Conservation (phyloP, 345 rosid species). For the Orychophragmus violaceus region DNA sequence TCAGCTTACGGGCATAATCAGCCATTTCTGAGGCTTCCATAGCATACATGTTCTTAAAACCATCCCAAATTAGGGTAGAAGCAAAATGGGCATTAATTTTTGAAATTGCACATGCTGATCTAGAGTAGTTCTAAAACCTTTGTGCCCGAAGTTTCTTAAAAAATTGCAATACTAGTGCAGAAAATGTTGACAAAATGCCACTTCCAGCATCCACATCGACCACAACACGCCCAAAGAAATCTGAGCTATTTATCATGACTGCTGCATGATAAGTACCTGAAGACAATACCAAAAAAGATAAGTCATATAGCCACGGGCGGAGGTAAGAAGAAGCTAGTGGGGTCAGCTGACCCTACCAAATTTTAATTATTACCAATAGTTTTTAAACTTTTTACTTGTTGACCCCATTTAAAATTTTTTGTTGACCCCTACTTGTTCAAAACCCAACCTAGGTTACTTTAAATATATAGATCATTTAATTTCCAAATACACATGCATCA, state of each 20-base stretch:
- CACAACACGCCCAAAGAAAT: conserved; percentile 75
- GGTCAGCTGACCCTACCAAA: too few species aligned
- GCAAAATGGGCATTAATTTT: neutral
- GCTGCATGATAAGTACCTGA: conserved; percentile 95
- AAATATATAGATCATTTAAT: too few species aligned
- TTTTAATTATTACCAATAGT: too few species aligned
- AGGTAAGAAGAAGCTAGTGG: too few species aligned
- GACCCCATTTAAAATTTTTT: too few species aligned
- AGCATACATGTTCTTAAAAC: conserved; percentile 95
- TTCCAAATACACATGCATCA: too few species aligned
- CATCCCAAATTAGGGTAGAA: conserved; percentile 46
- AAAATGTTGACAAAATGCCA: conserved; percentile 87
- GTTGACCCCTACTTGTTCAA: too few species aligned
- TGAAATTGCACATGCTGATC: neutral
- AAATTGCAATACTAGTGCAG: conserved; percentile 65
- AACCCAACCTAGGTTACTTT: too few species aligned
- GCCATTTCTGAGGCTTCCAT: conserved; percentile 98
- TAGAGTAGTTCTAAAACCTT: neutral
- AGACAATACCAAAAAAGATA: neutral
- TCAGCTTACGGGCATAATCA: conserved; percentile 83
- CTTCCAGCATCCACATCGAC: conserved; percentile 98
- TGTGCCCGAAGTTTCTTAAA: neutral
- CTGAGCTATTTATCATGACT: conserved; percentile 77
- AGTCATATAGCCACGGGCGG: too few species aligned
- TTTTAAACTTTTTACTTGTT: too few species aligned